Conservation (phyloP, 2,329 filamentous ascomycete genomes). For the Monosporascus cannonballus region DNA sequence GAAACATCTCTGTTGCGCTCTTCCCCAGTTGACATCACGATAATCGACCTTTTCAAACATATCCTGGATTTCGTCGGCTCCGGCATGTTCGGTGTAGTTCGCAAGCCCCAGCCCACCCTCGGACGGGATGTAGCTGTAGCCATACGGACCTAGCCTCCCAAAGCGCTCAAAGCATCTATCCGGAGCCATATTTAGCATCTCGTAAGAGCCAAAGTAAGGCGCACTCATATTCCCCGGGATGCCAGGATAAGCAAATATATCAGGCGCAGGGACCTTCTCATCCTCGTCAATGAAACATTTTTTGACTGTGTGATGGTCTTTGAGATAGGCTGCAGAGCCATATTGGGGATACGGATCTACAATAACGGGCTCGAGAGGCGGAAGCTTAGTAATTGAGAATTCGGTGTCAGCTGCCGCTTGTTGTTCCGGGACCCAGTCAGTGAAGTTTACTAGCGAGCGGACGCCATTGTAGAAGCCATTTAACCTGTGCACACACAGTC, state of each 20-base stretch:
- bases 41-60: conserved; percentile 31
- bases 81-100: conserved; percentile 53
- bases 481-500: conserved; percentile 12
- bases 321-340: conserved; percentile 18
- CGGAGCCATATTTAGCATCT: conserved; percentile 51
- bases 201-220: conserved; percentile 58
- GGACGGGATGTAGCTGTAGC: conserved; percentile 57
- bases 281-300: conserved; percentile 45
- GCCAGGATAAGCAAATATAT: conserved; percentile 48
- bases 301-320: conserved; percentile 20
- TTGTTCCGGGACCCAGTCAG: conserved; percentile 24
- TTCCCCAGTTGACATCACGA: conserved; percentile 27
- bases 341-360: conserved; percentile 23
- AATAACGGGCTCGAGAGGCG: conserved; percentile 20
- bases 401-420: conserved; percentile 11
- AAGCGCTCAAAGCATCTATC: conserved; percentile 68
- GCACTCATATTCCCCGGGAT: conserved; percentile 59
- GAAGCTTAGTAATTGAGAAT: conserved; percentile 13
- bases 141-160: conserved; percentile 62
- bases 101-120: conserved; percentile 57
- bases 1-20: conserved; percentile 29
- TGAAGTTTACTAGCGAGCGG: conserved; percentile 19
- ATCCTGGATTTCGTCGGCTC: conserved; percentile 43
- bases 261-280: conserved; percentile 28
- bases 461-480: conserved; percentile 23